These are phyloP conservation scores for Botryotinia convoluta DNA, from an alignment of 2,329 filamentous ascomycete genomes.

Conservation along the genomic window DNA sequence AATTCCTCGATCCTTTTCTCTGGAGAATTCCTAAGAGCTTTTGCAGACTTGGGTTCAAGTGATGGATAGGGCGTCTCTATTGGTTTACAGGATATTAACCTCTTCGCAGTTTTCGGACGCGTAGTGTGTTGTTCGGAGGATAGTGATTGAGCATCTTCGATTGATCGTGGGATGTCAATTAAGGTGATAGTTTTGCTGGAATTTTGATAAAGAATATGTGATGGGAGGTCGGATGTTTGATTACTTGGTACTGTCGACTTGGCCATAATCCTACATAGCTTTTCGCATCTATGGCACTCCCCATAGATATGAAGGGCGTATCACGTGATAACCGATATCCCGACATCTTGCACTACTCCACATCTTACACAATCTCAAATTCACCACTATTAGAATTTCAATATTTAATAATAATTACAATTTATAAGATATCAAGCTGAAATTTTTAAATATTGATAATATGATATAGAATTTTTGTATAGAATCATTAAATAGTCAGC, in stretches of 20 bases:
- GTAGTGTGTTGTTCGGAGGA: slow-evolving; percentile 24
- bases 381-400: no score
- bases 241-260: neutral
- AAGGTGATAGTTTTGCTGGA: neutral
- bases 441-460: no score
- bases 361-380: no score
- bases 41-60: slow-evolving; percentile 52
- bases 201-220: slow-evolving; percentile 13
- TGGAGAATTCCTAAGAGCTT: slow-evolving; percentile 32
- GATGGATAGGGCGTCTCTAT: slow-evolving; percentile 45
- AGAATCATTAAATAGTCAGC: no score
- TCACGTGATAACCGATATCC: neutral
- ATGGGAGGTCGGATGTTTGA: neutral
- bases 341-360: no score
- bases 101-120: neutral
- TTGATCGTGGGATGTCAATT: slow-evolving; percentile 67
- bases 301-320: neutral
- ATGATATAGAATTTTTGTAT: no score
- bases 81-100: slow-evolving; percentile 42
- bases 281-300: neutral
- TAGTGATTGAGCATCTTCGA: slow-evolving; percentile 59
- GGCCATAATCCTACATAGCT: neutral
- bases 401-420: no score
- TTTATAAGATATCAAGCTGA: no score
- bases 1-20: slow-evolving; percentile 29